These are phyloP conservation scores for Sordaria brevicollis DNA, from an alignment of 495 filamentous ascomycete species.

Conservation along the genomic window DNA sequence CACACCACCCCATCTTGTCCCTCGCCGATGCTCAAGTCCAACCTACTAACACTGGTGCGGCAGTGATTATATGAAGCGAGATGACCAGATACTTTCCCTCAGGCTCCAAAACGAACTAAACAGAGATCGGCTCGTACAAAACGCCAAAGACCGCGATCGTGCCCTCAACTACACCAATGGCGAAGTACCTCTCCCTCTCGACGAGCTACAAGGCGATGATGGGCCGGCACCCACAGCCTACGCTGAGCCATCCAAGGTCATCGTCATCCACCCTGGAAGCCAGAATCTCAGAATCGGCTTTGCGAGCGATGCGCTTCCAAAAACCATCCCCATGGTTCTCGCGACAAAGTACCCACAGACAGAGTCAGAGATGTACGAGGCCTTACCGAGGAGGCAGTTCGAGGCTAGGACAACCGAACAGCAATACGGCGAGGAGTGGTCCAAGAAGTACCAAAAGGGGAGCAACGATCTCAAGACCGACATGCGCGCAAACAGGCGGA, in stretches of 20 bases:
- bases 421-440: conserved; percentile 81
- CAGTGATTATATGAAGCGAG: conserved; percentile 94
- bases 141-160: conserved; percentile 76
- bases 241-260: conserved; percentile 74
- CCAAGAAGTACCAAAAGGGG: conserved; percentile 68
- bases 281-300: conserved; percentile 90
- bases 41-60: conserved; percentile 10
- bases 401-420: conserved; percentile 57
- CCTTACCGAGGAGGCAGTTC: conserved; percentile 80
- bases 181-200: conserved; percentile 44
- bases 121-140: conserved; percentile 66
- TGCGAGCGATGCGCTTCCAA: conserved; percentile 87
- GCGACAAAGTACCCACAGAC: conserved; percentile 63
- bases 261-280: conserved; percentile 96
- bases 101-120: conserved; percentile 77
- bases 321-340: conserved; percentile 87
- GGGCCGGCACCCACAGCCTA: conserved; percentile 37
- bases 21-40: not conserved
- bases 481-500: conserved; percentile 86
- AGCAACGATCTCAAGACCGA: conserved; percentile 74
- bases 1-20: not conserved
- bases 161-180: conserved; percentile 65
- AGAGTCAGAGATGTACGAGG: conserved; percentile 79
- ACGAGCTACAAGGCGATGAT: conserved; percentile 50
- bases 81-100: conserved; percentile 87